Base-by-base conservation (phyloP, 2,329 filamentous ascomycete species). In the Nemania sp. region DNA sequence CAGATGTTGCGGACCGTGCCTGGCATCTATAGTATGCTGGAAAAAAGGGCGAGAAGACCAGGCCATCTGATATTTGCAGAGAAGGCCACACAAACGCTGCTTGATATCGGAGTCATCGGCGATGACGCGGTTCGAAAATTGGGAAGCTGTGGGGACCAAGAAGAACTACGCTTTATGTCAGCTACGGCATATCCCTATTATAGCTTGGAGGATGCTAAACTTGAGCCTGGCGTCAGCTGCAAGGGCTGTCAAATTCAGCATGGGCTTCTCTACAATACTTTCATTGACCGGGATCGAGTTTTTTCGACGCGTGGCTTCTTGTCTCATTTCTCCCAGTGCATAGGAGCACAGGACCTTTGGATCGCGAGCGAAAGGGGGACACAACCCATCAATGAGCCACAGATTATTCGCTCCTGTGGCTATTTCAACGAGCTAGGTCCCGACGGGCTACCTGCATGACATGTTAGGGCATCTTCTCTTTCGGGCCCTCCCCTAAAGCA, bases 181-280 rank as follows among this genome's bases (percentile, higher is more conserved):
- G 64, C 69, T 52, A 71, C 65, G 65, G 71, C 71, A 67, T 73
- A 68, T 60, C 67, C 71, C 35, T 70, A 67, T 47, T 73, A 71
- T 54, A 67, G 26, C 60, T 56, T 70, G 57, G 56, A 67, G 32
- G 61, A 65, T 67, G 65, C 69, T 15, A 73, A 58, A 61, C 58
- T 73, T 27, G 69, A 71, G 64, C 69, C 29, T 65, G 67, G 69
- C 52, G 67, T 73, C 60, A 71, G 69, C 59, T 72, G 68, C 68
- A 70, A 72, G 57, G 70, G 70, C 47, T 72, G 70, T 41, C 66
- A 68, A 68, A 55, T 64, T 49, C 58, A 52, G 26, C 13, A 58
- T 26, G 58, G 62, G 38, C 53, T 27, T 47, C 62, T 54, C 8
- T n/a, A 56, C 58, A 29, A 26, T 54, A 26, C 26, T 64, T 52